Base-by-base conservation (phyloP, 345 rosid species). In the Sapria himalayana region DNA sequence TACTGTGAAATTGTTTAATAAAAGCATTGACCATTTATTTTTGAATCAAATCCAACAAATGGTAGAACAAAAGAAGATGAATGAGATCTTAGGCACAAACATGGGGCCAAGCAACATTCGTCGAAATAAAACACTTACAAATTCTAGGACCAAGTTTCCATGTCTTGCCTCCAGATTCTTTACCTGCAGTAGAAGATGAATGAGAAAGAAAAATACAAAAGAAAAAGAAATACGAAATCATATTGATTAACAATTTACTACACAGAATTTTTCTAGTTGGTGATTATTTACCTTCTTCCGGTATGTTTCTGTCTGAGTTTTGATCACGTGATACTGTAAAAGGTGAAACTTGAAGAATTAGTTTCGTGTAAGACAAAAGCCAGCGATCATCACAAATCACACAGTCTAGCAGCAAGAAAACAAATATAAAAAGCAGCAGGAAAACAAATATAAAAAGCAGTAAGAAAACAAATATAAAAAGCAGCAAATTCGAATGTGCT, bases 281-380 rank as follows among this genome's bases (percentile, higher is more conserved):
- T 24, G 13, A 17, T 33, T 14, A 49, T 56, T 51, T 9, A 71
- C 78, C 78, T 71, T 71, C 60, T 71, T 71, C 64, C n/a, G 61
- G 40, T 29, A 43, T 36, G 67, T 72, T 1, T 51, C 57, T 12
- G 70, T 68, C 51, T 64, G 67, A 7, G 65, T 54, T 60, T 65
- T 60, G 55, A 72, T 55, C 50, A 51, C 58, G 41, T 65, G 70
- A 37, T 40, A 48, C 79, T 72, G 72, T 39, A 23, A 48, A 36
- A 15, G 9, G 36, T 23, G 29, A 34, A 41, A n/a, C n/a, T n/a
- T 24, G 16, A 43, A 40, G 11, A 5, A 31, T 29, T 9, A 4
- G 15, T 48, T 2, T 10, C 12, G 25, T 45, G n/a, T n/a, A n/a
- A n/a, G n/a, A n/a, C n/a, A n/a, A n/a, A n/a, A n/a, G n/a, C n/a